Percentiles rank a stretch among this genome's conserved stretches.
phyloP scores from a whole-genome alignment of 1,139 yeast species.

The Candida sp. region DNA sequence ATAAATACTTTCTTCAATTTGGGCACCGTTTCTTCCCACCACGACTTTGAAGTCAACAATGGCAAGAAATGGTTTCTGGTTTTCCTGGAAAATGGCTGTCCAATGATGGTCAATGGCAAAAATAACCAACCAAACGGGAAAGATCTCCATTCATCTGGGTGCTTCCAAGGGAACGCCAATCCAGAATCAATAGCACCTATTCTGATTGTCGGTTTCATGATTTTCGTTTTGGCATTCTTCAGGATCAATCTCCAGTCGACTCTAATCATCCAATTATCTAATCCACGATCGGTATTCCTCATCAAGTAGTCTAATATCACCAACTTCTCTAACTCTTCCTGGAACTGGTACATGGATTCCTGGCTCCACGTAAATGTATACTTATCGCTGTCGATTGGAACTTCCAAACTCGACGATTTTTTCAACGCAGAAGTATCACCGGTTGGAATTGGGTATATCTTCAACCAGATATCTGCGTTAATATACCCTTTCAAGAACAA shows the following conservation, averaged over 20 bases:
- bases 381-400: conserved; percentile 19
- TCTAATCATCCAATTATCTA: conserved; percentile 81
- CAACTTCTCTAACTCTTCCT: conserved; percentile 68
- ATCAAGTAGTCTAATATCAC: conserved; percentile 74
- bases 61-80: conserved; percentile 65
- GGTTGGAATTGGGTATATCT: conserved; percentile 59
- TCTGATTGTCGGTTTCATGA: conserved; percentile 43
- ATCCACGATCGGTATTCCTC: conserved; percentile 77
- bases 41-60: conserved; percentile 57
- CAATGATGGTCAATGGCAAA: conserved; percentile 65
- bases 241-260: conserved; percentile 47
- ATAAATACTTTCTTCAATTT: conserved; percentile 53
- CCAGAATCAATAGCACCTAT: conserved; percentile 84
- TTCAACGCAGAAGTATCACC: conserved; percentile 24
- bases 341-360: conserved; percentile 51
- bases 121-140: conserved; percentile 85
- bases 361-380: conserved; percentile 58
- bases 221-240: conserved; percentile 11
- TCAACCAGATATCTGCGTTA: conserved; percentile 67
- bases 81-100: conserved; percentile 64
- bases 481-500: conserved; percentile 60
- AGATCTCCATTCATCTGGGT: conserved; percentile 83
- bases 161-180: conserved; percentile 81
- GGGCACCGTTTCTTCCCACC: conserved; percentile 72
- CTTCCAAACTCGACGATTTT: conserved; percentile 20